Percentiles rank a stretch among this genome's conserved stretches.
Evolutionary conservation across 129 eudicot genomes (phyloP).

Genomic region (Centrapalus pauciflorus): DNA sequence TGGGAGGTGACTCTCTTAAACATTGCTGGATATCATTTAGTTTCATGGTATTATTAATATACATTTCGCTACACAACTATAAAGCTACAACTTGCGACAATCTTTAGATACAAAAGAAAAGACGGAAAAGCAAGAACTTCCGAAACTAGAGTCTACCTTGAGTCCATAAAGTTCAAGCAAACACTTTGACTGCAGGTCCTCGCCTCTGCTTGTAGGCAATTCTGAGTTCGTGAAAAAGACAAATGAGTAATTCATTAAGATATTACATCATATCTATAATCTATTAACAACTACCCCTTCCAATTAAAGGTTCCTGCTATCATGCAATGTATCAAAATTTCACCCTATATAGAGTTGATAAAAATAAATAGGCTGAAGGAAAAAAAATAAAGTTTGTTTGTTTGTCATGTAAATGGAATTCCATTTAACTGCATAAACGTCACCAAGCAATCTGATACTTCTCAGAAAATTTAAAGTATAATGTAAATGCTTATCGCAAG

Average conservation of each 20-base stretch:
- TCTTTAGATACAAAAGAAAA: background rate
- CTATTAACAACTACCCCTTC: background rate
- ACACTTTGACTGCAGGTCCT: conserved; percentile 92
- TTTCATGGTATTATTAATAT: background rate
- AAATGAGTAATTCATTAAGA: background rate
- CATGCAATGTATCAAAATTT: background rate
- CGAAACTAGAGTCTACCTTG: conserved; percentile 52
- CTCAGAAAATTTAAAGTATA: background rate
- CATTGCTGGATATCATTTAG: background rate
- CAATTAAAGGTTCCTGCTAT: background rate
- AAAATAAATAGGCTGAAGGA: background rate
- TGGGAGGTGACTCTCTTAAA: background rate
- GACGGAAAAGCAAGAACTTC: background rate
- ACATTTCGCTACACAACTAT: too few species aligned
- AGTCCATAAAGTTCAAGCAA: conserved; percentile 96
- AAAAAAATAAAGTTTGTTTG: background rate
- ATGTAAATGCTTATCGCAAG: background rate
- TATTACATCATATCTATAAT: background rate
- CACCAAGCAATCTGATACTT: background rate
- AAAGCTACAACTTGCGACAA: background rate
- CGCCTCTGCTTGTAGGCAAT: conserved; percentile 96
- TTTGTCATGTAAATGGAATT: background rate
- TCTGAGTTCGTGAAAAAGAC: conserved; percentile 40
- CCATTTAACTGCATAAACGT: background rate
- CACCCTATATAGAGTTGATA: background rate